These are phyloP conservation scores for Pythium monospermum DNA, from an alignment of 352 stramenopile species.

Conservation along the genomic window DNA sequence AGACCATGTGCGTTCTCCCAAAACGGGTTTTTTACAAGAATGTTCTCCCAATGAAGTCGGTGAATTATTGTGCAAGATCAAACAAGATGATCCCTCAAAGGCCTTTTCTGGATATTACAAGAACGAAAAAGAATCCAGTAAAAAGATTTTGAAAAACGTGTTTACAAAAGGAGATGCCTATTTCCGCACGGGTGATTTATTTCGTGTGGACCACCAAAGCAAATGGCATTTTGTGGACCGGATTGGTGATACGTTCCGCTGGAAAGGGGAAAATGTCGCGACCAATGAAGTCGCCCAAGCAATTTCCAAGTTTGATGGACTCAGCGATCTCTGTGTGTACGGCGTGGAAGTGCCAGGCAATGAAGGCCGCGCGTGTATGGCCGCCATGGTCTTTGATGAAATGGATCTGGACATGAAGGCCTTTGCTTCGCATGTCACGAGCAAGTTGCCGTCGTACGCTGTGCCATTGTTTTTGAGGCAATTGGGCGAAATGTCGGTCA, in stretches of 20 bases:
- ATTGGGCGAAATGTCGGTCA: slow-evolving; percentile 68
- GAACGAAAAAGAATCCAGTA: slow-evolving; percentile 64
- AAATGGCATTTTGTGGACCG: slow-evolving; percentile 90
- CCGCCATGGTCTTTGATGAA: slow-evolving; percentile 77
- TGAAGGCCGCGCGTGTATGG: slow-evolving; percentile 81
- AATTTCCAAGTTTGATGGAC: slow-evolving; percentile 65
- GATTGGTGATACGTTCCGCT: slow-evolving; percentile 91
- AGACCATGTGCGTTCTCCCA: slow-evolving; percentile 48
- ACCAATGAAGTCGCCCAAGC: slow-evolving; percentile 87
- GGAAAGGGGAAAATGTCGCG: slow-evolving; percentile 92
- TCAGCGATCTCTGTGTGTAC: slow-evolving; percentile 80
- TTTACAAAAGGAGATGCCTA: slow-evolving; percentile 85
- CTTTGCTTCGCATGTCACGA: slow-evolving; percentile 49
- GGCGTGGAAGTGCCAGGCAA: slow-evolving; percentile 63
- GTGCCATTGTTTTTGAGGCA: slow-evolving; percentile 85
- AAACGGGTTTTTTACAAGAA: slow-evolving; percentile 43
- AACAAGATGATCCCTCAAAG: slow-evolving; percentile 40
- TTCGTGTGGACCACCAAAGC: slow-evolving; percentile 62
- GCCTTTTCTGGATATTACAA: slow-evolving; percentile 88
- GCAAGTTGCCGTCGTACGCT: slow-evolving; percentile 57
- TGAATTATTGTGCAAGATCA: slow-evolving; percentile 68
- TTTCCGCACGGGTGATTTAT: slow-evolving; percentile 90
- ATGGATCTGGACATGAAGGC: slow-evolving; percentile 43
- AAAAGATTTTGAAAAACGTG: slow-evolving; percentile 82
- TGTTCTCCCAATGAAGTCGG: slow-evolving; percentile 58